A percentile compares a stretch with the other conserved stretches of the same genome.
Evolutionary conservation across 768 basidiomycete genomes (phyloP).

Genomic region (Boletellus sp.): DNA sequence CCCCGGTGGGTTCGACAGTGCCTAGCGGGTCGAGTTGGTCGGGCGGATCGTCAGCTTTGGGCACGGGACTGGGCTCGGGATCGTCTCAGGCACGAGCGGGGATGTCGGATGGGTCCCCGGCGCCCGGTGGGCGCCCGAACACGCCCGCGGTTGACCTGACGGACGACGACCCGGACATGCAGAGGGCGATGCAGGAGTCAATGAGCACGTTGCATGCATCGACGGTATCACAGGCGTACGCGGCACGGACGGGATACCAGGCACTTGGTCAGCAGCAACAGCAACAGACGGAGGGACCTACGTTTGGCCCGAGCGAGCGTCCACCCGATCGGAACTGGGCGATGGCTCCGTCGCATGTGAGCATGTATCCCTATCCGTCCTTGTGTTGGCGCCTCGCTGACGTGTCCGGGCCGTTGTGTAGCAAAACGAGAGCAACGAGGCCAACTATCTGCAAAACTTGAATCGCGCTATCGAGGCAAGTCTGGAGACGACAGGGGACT

Average conservation of each 20-base stretch:
- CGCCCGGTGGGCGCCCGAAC: slow-evolving; percentile 21
- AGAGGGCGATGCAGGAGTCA: slow-evolving; percentile 51
- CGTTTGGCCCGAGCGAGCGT: slow-evolving; percentile 58
- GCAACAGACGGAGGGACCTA: slow-evolving; percentile 32
- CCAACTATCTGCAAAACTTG: slow-evolving; percentile 58
- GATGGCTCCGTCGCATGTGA: slow-evolving; percentile 65
- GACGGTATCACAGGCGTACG: slow-evolving; percentile 20
- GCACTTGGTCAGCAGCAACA: slow-evolving; percentile 20
- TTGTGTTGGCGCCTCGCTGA: neutral
- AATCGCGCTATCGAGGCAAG: slow-evolving; percentile 73
- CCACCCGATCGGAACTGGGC: slow-evolving; percentile 67
- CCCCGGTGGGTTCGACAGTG: neutral
- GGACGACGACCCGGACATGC: slow-evolving; percentile 51
- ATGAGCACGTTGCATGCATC: slow-evolving; percentile 37
- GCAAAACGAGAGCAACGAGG: slow-evolving; percentile 37
- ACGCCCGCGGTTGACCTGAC: slow-evolving; percentile 57
- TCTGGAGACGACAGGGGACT: slow-evolving; percentile 47
- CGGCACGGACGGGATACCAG: neutral
- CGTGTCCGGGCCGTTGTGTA: neutral
- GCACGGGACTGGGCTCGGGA: neutral
- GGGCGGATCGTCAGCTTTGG: neutral
- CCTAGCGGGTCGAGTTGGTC: slow-evolving; percentile 1
- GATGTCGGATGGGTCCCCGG: slow-evolving; percentile 1
- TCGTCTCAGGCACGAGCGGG: slow-evolving; percentile 1
- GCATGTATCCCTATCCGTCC: neutral